phyloP scores from a whole-genome alignment of 345 rosid species.

The Cochlearia excelsa region DNA sequence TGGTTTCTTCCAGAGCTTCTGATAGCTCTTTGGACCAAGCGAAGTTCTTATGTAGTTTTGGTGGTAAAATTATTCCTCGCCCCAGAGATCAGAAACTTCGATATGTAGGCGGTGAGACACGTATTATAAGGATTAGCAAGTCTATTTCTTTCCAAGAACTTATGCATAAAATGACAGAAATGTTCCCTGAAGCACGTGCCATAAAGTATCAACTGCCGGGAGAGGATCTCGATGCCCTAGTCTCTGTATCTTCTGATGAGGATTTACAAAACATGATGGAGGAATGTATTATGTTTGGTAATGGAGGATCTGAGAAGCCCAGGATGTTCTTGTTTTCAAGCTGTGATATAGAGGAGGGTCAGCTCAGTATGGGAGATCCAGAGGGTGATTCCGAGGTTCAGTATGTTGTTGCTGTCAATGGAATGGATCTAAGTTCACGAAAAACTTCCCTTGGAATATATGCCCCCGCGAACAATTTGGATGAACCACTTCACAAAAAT shows the following conservation, averaged over 20 bases:
- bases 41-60: constrained; percentile 40
- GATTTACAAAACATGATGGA: constrained; percentile 43
- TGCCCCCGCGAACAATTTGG: constrained; percentile 30
- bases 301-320: constrained; percentile 38
- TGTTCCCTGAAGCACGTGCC: constrained; percentile 32
- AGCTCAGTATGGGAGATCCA: constrained; percentile 24
- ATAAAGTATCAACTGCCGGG: constrained; percentile 40
- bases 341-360: constrained; percentile 38
- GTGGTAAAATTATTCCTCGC: constrained; percentile 40
- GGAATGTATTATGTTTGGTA: constrained; percentile 35
- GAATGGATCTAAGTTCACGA: constrained; percentile 34
- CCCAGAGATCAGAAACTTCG: constrained; percentile 42
- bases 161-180: constrained; percentile 34
- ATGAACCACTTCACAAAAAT: constrained; percentile 28
- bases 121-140: constrained; percentile 35
- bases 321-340: constrained; percentile 40
- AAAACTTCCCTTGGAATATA: constrained; percentile 23
- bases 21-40: constrained; percentile 30
- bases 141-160: constrained; percentile 35
- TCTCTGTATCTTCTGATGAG: constrained; percentile 42
- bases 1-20: constrained; percentile 34
- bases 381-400: constrained; percentile 41
- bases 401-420: constrained; percentile 44
- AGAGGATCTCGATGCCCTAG: constrained; percentile 41
- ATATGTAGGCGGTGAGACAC: constrained; percentile 41